A percentile compares a stretch with the other conserved stretches of the same genome.
These are phyloP conservation scores for Solanum lycopersicoides DNA, from an alignment of 257 asterid species.

Conservation along the genomic window DNA sequence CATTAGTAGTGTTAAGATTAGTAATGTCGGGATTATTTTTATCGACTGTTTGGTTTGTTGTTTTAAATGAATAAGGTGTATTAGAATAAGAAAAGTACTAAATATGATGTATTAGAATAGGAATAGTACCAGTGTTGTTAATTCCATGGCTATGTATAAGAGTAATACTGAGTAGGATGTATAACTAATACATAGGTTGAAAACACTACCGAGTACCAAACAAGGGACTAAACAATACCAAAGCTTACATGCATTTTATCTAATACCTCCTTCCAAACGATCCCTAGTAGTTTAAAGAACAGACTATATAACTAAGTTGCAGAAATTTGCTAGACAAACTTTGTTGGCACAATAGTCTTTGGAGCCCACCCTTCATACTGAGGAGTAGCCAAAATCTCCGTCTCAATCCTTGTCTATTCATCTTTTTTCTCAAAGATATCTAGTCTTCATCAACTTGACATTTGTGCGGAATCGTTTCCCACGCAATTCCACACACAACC, in stretches of 20 bases:
- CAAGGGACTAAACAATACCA: neutral
- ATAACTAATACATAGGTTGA: too few relatives aligned
- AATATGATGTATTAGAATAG: too few relatives aligned
- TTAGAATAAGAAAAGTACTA: too few relatives aligned
- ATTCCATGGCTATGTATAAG: too few relatives aligned
- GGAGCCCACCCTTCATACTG: neutral
- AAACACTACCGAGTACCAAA: too few relatives aligned
- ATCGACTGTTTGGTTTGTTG: too few relatives aligned
- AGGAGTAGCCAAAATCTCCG: neutral
- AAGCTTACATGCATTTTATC: neutral
- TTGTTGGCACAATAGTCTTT: neutral
- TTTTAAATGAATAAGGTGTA: too few relatives aligned
- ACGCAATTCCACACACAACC: neutral
- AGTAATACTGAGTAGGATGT: too few relatives aligned
- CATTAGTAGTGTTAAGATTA: too few relatives aligned
- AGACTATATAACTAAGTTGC: neutral
- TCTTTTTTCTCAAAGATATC: neutral
- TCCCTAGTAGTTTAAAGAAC: neutral
- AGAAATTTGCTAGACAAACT: neutral
- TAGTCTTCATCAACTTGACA: neutral
- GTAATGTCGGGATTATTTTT: too few relatives aligned
- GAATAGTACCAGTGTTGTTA: too few relatives aligned
- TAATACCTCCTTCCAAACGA: neutral
- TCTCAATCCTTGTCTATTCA: neutral
- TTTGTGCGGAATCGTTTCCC: neutral